Evolutionary conservation across 805 yeast species (phyloP), one percentile per base, ranked within the genome.

Genomic region (Yamadazyma philogaea): DNA sequence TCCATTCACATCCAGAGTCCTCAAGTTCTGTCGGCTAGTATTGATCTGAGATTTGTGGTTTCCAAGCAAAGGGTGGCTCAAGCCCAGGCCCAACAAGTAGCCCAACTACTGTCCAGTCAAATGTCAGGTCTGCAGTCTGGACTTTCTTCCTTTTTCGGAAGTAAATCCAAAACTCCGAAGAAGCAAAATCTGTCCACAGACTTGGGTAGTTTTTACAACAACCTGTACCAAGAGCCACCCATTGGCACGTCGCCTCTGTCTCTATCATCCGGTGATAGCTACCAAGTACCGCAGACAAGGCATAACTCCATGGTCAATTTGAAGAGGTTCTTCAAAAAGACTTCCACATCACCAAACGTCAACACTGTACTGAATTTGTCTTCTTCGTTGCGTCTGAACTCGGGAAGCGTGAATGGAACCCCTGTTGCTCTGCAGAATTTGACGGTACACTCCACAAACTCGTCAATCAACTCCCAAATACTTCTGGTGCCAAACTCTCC

Each of bases 21-120:
- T 3, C 77, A 74, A 40, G 84, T 84, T 5, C 50, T 51, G 41
- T 60, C 78, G 5, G 64, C 78, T 15, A 74, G 80, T 24, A 81
- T 89, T n/a, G 96, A 88, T 57, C 85, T 95, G 12, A 73, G 96
- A 33, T 88, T 89, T 57, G 80, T 89, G 38, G 84, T 89, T 30
- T 85, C 95, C 8, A 80, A 87, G 54, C 93, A 84, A 47, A 77
- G 85, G 41, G 79, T 82, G 18, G 81, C 74, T 34, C 80, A 68
- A 49, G 76, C 70, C 15, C 79, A 74, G 51, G 77, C 75, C 22
- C 56, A 54, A 17, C 28, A 24, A 24, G 75, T 70, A 47, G 56
- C 57, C 16, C 75, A 74, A 2, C 57, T 66, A 3, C 51, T 60
- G 30, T 51, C 67, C 21, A 54, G 63, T 14, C 70, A 63, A 34